A percentile compares a stretch with the other conserved stretches of the same genome.
Evolutionary conservation across 768 basidiomycete species (phyloP).

Genomic region (Lentinula sp.): DNA sequence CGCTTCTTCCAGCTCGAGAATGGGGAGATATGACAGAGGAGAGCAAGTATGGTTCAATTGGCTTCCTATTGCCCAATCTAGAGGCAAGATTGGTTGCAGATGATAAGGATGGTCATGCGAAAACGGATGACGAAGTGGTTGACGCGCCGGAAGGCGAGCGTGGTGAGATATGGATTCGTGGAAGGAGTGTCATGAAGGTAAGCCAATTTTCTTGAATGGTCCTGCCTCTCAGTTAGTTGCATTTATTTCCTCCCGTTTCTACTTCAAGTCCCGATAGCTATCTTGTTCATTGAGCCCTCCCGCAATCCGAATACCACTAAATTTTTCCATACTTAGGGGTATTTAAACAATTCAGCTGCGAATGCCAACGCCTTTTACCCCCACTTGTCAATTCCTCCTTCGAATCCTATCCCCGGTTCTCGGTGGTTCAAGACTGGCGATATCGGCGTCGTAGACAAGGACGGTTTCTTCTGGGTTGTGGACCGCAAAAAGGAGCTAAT

Average conservation of each 20-base stretch:
- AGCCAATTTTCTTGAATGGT: neutral
- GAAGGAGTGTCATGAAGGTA: constrained; percentile 74
- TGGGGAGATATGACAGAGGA: neutral
- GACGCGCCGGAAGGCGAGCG: constrained; percentile 35
- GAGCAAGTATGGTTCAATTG: constrained; percentile 27
- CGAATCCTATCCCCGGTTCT: neutral
- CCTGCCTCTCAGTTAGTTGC: neutral
- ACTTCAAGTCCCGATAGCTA: no score
- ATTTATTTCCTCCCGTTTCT: neutral
- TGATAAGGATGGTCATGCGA: constrained; percentile 35
- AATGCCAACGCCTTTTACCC: constrained; percentile 62
- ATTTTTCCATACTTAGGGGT: constrained; percentile 38
- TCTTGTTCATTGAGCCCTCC: no score
- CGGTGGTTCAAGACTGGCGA: constrained; percentile 92
- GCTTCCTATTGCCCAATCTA: constrained; percentile 66
- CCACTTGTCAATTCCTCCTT: constrained; percentile 22
- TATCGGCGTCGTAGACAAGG: constrained; percentile 58
- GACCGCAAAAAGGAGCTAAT: constrained; percentile 72
- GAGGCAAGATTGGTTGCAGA: constrained; percentile 68
- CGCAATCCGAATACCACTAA: neutral
- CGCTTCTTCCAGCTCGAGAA: constrained; percentile 10
- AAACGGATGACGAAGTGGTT: neutral
- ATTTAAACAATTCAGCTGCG: constrained; percentile 65
- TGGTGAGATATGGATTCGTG: constrained; percentile 81
- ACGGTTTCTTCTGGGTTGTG: constrained; percentile 73